These are phyloP conservation scores for Castanea crenata DNA, from an alignment of 306 rosid species.

Conservation along the genomic window DNA sequence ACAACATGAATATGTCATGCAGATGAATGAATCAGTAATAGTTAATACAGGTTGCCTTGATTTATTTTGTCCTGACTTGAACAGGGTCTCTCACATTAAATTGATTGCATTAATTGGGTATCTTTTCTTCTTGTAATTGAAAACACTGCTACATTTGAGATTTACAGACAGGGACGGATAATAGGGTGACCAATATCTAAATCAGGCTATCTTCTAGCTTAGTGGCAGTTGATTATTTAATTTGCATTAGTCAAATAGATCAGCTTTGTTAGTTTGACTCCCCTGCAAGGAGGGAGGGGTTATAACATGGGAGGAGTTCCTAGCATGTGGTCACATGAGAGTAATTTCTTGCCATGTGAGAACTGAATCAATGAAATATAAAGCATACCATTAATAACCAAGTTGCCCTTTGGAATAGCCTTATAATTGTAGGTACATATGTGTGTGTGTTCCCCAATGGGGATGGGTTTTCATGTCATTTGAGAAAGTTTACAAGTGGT, in stretches of 20 bases:
- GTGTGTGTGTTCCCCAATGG: slow-evolving; percentile 27
- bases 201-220: slow-evolving; percentile 16
- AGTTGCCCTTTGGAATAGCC: slow-evolving; percentile 28
- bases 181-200: slow-evolving; percentile 12
- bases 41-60: not conserved
- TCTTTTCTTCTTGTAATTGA: not conserved
- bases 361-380: slow-evolving; percentile 44
- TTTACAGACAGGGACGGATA: slow-evolving; percentile 26
- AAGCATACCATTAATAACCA: slow-evolving; percentile 42
- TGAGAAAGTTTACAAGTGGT: slow-evolving; percentile 35
- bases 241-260: slow-evolving; percentile 53
- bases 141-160: not conserved
- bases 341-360: slow-evolving; percentile 78
- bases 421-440: slow-evolving; percentile 30
- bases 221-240: slow-evolving; percentile 27
- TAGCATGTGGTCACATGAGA: slow-evolving; percentile 96
- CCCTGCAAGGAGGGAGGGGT: slow-evolving; percentile 49
- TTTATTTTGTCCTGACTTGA: not conserved
- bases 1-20: not conserved
- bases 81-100: not conserved
- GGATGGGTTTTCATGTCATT: slow-evolving; percentile 41
- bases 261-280: slow-evolving; percentile 52
- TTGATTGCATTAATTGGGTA: not conserved
- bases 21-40: not conserved
- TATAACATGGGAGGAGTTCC: slow-evolving; percentile 65